Conservation (phyloP, 1,284 basidiomycete species). For the Puccinia sorghi region DNA sequence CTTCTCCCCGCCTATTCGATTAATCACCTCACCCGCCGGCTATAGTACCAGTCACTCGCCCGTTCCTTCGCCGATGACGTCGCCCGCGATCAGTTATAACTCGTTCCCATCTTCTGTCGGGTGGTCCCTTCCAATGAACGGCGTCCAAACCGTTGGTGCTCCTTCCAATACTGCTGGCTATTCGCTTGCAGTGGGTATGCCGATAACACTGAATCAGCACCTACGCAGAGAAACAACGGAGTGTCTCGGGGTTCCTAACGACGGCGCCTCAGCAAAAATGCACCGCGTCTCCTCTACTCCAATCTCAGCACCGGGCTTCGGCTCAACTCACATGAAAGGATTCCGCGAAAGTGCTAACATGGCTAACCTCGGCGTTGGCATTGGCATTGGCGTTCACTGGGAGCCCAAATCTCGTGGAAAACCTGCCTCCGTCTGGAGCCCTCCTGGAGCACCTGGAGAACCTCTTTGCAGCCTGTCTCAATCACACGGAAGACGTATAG, state of each 20-base stretch:
- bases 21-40: conserved; percentile 1
- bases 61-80: conserved; percentile 2
- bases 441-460: conserved; percentile 16
- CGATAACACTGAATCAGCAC: conserved; percentile 8
- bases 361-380: conserved; percentile 28
- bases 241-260: conserved; percentile 7
- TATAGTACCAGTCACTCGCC: background rate
- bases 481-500: conserved; percentile 1
- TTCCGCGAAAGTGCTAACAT: conserved; percentile 30
- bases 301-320: conserved; percentile 21
- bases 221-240: conserved; percentile 43
- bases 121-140: conserved; percentile 19
- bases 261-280: conserved; percentile 37
- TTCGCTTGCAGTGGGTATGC: conserved; percentile 32
- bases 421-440: conserved; percentile 23
- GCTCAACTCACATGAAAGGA: conserved; percentile 23
- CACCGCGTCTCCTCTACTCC: conserved; percentile 29
- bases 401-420: conserved; percentile 29
- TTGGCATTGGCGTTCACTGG: conserved; percentile 44
- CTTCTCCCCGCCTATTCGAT: conserved; percentile 8
- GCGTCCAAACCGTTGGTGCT: background rate
- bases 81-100: conserved; percentile 12
- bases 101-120: background rate
- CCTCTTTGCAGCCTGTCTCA: background rate
- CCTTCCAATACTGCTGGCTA: conserved; percentile 7